Conservation (phyloP, 148 eudicot species). For the Mesembryanthemum crystallinum region DNA sequence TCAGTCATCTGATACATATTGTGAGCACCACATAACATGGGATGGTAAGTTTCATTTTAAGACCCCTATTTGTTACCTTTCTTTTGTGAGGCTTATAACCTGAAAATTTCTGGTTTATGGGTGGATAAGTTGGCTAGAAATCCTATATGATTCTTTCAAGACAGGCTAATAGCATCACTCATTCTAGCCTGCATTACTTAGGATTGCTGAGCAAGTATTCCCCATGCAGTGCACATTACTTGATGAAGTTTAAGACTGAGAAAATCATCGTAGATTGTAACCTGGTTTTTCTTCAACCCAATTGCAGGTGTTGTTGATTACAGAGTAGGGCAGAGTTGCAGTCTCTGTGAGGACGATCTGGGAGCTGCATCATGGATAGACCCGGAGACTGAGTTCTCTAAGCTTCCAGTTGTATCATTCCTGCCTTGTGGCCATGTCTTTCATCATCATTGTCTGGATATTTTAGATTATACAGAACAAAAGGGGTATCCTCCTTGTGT, state of each 20-base stretch:
- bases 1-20: neutral
- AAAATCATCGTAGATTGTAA: neutral
- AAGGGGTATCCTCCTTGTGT: constrained; percentile 37
- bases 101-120: too few relatives aligned
- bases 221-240: too few relatives aligned
- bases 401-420: constrained; percentile 37
- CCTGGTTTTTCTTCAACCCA: neutral
- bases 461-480: constrained; percentile 14
- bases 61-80: neutral
- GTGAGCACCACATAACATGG: constrained; percentile 22
- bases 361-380: constrained; percentile 16
- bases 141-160: too few relatives aligned
- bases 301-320: constrained; percentile 12
- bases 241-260: too few relatives aligned
- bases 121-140: neutral
- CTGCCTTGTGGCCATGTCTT: constrained; percentile 52
- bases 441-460: constrained; percentile 37
- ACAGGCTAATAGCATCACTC: too few relatives aligned
- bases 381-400: constrained; percentile 9
- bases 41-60: constrained; percentile 20
- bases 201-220: too few relatives aligned
- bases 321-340: constrained; percentile 21
- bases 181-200: neutral
- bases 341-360: constrained; percentile 36
- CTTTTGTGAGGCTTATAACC: too few relatives aligned